A percentile compares a stretch with the other conserved stretches of the same genome.
phyloP scores from a whole-genome alignment of 2,329 filamentous ascomycete genomes.

The Thermomyces lanuginosus region DNA sequence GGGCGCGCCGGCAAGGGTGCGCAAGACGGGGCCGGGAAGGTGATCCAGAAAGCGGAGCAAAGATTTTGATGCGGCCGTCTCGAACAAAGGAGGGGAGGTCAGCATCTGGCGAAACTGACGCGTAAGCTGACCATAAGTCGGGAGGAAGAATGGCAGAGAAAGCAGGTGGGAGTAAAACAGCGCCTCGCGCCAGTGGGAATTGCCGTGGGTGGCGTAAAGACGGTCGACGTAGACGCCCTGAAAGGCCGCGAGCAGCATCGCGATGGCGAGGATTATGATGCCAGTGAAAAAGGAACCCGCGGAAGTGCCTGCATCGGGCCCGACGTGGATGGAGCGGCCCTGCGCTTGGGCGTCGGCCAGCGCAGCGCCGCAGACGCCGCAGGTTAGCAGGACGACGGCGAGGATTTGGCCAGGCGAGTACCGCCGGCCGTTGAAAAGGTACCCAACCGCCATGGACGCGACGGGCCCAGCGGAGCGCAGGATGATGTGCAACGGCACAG shows the following conservation, averaged over 20 bases:
- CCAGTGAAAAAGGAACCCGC: constrained; percentile 40
- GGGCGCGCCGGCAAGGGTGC: constrained; percentile 14
- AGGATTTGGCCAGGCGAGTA: constrained; percentile 68
- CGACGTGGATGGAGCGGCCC: constrained; percentile 29
- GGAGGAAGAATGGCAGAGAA: constrained; percentile 30
- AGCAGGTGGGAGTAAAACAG: constrained; percentile 70
- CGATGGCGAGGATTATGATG: constrained; percentile 66
- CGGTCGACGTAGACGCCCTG: constrained; percentile 94
- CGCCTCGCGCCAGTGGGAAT: constrained; percentile 77
- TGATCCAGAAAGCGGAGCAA: constrained; percentile 2
- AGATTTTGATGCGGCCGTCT: too few relatives aligned
- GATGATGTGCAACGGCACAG: constrained; percentile 92
- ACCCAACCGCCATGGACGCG: constrained; percentile 85
- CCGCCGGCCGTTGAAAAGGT: constrained; percentile 58
- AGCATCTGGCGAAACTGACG: constrained; percentile 21
- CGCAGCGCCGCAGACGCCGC: constrained; percentile 74
- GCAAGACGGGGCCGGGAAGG: constrained; percentile 7
- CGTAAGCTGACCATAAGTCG: constrained; percentile 19
- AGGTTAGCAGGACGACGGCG: constrained; percentile 66
- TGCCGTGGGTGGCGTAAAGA: constrained; percentile 70
- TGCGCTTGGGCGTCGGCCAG: constrained; percentile 79
- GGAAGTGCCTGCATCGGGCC: constrained; percentile 16
- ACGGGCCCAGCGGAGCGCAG: constrained; percentile 88
- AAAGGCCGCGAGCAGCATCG: constrained; percentile 76
- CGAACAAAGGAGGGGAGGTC: constrained; percentile 19